phyloP scores from a whole-genome alignment of 768 basidiomycete species.

The Rhizopogon rudus region DNA sequence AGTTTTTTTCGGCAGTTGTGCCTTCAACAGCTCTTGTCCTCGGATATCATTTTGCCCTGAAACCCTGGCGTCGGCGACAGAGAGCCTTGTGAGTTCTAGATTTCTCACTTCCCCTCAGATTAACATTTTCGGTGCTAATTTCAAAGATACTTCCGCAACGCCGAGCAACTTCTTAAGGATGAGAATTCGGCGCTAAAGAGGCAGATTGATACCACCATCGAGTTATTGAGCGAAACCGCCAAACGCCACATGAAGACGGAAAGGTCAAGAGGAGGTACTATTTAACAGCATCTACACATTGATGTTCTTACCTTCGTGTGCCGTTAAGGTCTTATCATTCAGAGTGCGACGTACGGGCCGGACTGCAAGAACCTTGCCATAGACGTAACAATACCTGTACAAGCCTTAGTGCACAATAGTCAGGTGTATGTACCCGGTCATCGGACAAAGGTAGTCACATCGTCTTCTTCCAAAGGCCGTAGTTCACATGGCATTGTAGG shows the following conservation, averaged over 20 bases:
- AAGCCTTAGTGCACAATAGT: conserved; percentile 74
- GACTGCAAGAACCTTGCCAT: conserved; percentile 52
- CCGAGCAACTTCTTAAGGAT: conserved; percentile 58
- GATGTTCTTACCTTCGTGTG: conserved; percentile 9
- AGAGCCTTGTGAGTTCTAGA: conserved; percentile 43
- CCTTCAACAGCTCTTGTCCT: conserved; percentile 50
- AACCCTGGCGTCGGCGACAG: conserved; percentile 48
- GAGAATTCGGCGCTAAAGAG: conserved; percentile 57
- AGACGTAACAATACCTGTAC: conserved; percentile 78
- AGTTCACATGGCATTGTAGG: conserved; percentile 30
- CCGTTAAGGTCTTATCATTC: conserved; percentile 63
- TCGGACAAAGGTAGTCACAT: conserved; percentile 57
- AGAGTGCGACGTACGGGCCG: conserved; percentile 70
- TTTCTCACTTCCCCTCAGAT: conserved; percentile 6
- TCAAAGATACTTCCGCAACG: conserved; percentile 59
- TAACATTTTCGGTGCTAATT: neutral
- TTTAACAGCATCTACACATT: neutral
- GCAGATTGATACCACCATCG: conserved; percentile 58
- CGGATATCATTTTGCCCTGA: conserved; percentile 53
- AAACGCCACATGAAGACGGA: conserved; percentile 60
- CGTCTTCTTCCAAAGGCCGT: neutral
- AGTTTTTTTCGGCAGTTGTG: conserved; percentile 46
- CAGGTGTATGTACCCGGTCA: conserved; percentile 76
- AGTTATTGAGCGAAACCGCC: conserved; percentile 64
- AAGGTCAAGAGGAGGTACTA: conserved; percentile 57